Evolutionary conservation across 805 yeast genomes (phyloP), one percentile per base, ranked within the genome.

Genomic region (Teunomyces kruisii): DNA sequence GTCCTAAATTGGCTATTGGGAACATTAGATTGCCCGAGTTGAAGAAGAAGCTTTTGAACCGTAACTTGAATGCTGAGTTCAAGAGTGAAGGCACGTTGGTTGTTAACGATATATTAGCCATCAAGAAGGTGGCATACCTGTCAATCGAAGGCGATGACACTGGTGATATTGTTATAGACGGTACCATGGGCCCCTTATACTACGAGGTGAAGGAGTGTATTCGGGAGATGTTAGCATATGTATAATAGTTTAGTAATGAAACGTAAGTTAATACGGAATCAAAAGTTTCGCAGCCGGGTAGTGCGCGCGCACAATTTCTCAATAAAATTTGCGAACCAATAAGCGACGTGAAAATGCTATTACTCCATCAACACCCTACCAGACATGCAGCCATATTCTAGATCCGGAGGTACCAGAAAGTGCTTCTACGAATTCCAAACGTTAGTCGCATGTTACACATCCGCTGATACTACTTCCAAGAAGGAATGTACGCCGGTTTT

Each of bases 41-140:
- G 41, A 84, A 87, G 56, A 79, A 80, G 53, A 78, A 75, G 47
- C 70, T 94, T 30, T 66, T 73, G 26, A 68, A 74, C 4, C 64
- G 68, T 44, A 86, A 88, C 40, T 79, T 86, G 55, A 73, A 70
- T 42, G 97, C 96, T 0, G 97, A 91, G 58, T 89, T 92, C 62
- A 82, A 86, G 62, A 95, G 97, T 44, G 97, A 90, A 62, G 98
- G 98, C 61, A 83, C 90, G 0, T 69, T 94, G 32, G 96, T 91
- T 10, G 86, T 95, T 36, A 91, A 91, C 57, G 86, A 85, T 45
- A 71, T 71, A 42, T 78, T 94, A 13, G 84, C 88, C 1, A 81
- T 94, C 7, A 71, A 88, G 44, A 92, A 92, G 59, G 74, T 86
- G 2, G 59, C 72, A 1, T 62, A 66, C 47, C 63, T 70, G 28